A percentile compares a stretch with the other conserved stretches of the same genome.
Conservation (phyloP, 208 protist species). For the Crithidia acanthocephali region DNA sequence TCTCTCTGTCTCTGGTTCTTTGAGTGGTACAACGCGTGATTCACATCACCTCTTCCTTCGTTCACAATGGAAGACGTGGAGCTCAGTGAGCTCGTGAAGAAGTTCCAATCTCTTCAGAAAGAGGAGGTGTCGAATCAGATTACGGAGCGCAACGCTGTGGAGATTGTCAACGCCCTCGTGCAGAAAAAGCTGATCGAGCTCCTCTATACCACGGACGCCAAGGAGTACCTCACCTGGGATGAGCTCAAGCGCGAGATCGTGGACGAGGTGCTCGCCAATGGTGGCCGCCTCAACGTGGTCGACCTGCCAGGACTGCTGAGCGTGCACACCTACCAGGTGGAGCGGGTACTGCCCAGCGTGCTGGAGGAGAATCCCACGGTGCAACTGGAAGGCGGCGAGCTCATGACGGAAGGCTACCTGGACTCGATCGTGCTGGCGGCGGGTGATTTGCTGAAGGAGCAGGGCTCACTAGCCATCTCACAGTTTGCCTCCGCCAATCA, state of each 20-base stretch:
- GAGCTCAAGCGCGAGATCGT: conserved; percentile 77
- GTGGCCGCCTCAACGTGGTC: conserved; percentile 76
- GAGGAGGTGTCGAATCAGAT: conserved; percentile 72
- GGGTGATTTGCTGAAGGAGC: conserved; percentile 58
- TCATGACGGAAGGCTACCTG: conserved; percentile 75
- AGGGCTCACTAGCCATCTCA: conserved; percentile 63
- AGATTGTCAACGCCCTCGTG: conserved; percentile 78
- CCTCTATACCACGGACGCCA: conserved; percentile 79
- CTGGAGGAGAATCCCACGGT: conserved; percentile 55
- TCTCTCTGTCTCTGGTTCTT: not conserved
- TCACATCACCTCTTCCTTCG: too few species aligned
- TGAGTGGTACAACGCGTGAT: not conserved
- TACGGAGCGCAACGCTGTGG: conserved; percentile 80
- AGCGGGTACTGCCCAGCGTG: conserved; percentile 69
- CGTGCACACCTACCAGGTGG: conserved; percentile 68
- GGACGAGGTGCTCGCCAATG: conserved; percentile 75
- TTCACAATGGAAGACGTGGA: conserved; percentile 49
- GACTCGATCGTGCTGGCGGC: conserved; percentile 53
- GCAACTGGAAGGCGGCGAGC: conserved; percentile 59
- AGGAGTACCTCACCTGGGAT: conserved; percentile 87
- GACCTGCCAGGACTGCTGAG: conserved; percentile 74
- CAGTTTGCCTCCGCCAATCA: conserved; percentile 65
- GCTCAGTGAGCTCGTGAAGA: conserved; percentile 63
- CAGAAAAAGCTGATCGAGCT: conserved; percentile 75
- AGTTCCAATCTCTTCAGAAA: conserved; percentile 73